These are phyloP conservation scores for Chamaenerion angustifolium DNA, from an alignment of 345 rosid genomes.

Conservation along the genomic window DNA sequence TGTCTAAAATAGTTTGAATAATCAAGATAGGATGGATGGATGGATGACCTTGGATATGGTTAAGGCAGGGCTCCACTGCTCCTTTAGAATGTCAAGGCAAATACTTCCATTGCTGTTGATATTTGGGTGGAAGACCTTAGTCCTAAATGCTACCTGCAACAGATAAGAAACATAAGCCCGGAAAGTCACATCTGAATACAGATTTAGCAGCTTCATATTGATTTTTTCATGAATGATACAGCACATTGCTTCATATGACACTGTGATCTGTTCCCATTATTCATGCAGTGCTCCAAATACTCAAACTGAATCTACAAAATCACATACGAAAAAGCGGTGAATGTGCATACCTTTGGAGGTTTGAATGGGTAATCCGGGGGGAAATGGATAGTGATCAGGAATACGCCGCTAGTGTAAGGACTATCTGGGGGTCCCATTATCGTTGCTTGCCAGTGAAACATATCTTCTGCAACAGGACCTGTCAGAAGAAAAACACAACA, in stretches of 20 bases:
- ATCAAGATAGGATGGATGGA: not conserved
- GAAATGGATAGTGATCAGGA: constrained; percentile 20
- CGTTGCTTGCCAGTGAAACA: constrained; percentile 26
- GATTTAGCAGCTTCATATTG: not conserved
- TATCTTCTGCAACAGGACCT: constrained; percentile 23
- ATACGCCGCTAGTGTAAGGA: constrained; percentile 18
- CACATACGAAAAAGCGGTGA: not conserved
- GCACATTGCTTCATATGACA: too few relatives aligned
- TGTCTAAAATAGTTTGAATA: not conserved
- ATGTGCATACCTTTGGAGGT: constrained; percentile 17
- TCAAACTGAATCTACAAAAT: not conserved
- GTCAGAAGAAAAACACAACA: constrained; percentile 1
- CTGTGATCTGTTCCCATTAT: too few relatives aligned
- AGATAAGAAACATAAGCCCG: not conserved
- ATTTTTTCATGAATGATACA: not conserved
- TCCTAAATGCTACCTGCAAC: constrained; percentile 24
- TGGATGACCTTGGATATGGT: constrained; percentile 29
- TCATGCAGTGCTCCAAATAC: too few relatives aligned
- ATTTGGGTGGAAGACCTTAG: constrained; percentile 28
- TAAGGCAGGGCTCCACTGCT: constrained; percentile 31
- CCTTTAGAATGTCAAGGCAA: constrained; percentile 29
- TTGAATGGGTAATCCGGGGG: constrained; percentile 22
- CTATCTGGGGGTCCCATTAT: constrained; percentile 23
- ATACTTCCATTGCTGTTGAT: constrained; percentile 28
- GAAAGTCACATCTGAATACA: too few relatives aligned